Evolutionary conservation across 805 yeast genomes (phyloP).

Genomic region (Jamesozyma gamospora): DNA sequence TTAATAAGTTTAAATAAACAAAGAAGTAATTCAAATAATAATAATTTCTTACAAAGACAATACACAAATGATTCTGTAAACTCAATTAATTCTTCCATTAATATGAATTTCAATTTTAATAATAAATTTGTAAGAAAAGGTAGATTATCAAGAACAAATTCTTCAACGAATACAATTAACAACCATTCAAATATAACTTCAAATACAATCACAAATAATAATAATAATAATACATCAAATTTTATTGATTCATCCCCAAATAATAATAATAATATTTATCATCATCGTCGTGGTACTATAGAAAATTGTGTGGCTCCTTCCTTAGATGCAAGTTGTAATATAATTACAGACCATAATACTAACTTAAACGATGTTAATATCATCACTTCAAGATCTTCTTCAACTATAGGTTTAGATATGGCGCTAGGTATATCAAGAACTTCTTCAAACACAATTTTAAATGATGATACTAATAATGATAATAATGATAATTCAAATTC

Average conservation of each 20-base stretch:
- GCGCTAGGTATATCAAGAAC: conserved; percentile 32
- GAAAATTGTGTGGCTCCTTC: conserved; percentile 77
- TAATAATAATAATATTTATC: conserved; percentile 1
- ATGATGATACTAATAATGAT: neutral
- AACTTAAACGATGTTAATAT: conserved; percentile 64
- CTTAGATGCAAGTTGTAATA: conserved; percentile 64
- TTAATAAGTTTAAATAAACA: neutral
- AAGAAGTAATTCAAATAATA: conserved; percentile 6
- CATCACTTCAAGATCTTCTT: conserved; percentile 52
- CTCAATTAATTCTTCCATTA: neutral
- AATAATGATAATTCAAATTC: neutral
- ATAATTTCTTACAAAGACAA: conserved; percentile 4
- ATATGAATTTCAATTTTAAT: neutral
- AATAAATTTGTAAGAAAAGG: neutral
- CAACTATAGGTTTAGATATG: conserved; percentile 37
- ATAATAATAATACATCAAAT: neutral
- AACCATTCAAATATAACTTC: neutral
- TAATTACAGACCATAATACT: conserved; percentile 45
- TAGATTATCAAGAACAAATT: neutral
- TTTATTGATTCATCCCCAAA: neutral
- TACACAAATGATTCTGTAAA: conserved; percentile 4
- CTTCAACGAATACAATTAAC: neutral
- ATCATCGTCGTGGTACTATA: conserved; percentile 31
- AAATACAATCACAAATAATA: neutral
- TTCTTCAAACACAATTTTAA: conserved; percentile 9